Evolutionary conservation across 345 rosid genomes (phyloP).

Genomic region (Citrus sinensis): DVS_A1.0 CM039165.1:33439501-33440000

Average conservation of each 20-base stretch:
- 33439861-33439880: slow-evolving; percentile 17
- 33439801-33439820: slow-evolving; percentile 14
- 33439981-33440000: slow-evolving; percentile 12
- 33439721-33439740: background rate
- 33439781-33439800: slow-evolving; percentile 10
- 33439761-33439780: slow-evolving; percentile 6
- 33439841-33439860: slow-evolving; percentile 13
- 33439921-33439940: background rate
- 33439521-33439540: background rate
- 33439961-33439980: background rate
- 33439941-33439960: background rate
- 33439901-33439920: slow-evolving; percentile 8
- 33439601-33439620: background rate
- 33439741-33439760: slow-evolving; percentile 4
- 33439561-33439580: slow-evolving; percentile 3
- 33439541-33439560: slow-evolving; percentile 1
- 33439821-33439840: slow-evolving; percentile 9
- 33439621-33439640: background rate
- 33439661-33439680: background rate
- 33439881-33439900: background rate
- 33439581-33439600: background rate
- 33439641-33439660: slow-evolving; percentile 12
- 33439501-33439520: background rate
- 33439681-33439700: slow-evolving; percentile 2
- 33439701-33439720: slow-evolving; percentile 4